A percentile compares a stretch with the other conserved stretches of the same genome.
phyloP scores from a whole-genome alignment of 129 eudicot genomes.

The Daucus carota region DNA sequence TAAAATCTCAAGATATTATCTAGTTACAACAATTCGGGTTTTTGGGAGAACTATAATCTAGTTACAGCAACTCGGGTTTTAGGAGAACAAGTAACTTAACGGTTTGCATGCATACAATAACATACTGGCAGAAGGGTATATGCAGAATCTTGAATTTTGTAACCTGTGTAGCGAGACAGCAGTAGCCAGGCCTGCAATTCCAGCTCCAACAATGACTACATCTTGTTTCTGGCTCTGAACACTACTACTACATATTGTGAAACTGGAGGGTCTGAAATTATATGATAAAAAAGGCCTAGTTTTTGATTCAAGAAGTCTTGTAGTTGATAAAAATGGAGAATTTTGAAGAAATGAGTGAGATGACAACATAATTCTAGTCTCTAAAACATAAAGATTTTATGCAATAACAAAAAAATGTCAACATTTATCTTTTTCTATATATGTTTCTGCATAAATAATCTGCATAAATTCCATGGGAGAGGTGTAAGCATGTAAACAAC shows the following conservation, averaged over 20 bases:
- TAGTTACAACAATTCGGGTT: no score
- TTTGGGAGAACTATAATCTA: no score
- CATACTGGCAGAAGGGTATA: not conserved
- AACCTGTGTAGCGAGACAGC: slow-evolving; percentile 83
- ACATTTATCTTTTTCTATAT: not conserved
- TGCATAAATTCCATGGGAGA: not conserved
- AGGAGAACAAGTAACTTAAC: not conserved
- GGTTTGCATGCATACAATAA: not conserved
- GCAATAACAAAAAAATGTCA: not conserved
- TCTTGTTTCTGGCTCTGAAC: slow-evolving; percentile 32
- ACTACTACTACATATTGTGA: slow-evolving; percentile 16
- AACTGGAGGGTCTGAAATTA: slow-evolving; percentile 14
- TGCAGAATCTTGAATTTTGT: not conserved
- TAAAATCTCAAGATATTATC: no score
- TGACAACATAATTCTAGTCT: not conserved
- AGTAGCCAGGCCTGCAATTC: slow-evolving; percentile 87
- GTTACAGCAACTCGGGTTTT: no score
- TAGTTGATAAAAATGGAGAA: not conserved
- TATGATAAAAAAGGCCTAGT: not conserved
- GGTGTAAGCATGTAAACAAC: slow-evolving; percentile 12
- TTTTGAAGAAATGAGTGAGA: slow-evolving; percentile 5
- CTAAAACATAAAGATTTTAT: not conserved
- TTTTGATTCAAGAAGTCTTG: not conserved
- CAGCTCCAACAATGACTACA: slow-evolving; percentile 79
- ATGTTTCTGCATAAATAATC: not conserved